Base-by-base conservation (phyloP, 305 asterid species). In the Striga hermonthica region DNA sequence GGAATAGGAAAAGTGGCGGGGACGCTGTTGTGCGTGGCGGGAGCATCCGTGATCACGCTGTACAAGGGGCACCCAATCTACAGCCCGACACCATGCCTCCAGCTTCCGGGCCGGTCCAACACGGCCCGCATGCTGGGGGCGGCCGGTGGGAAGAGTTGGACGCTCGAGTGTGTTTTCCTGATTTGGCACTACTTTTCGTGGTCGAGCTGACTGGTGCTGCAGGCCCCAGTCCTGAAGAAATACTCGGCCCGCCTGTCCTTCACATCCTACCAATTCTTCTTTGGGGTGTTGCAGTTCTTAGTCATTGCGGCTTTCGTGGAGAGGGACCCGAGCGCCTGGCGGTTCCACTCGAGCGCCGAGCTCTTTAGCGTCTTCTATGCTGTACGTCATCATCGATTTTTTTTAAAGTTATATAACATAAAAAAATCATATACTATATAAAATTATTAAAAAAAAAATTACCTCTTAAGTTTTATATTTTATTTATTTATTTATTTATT, bases 201-300 rank as follows among this genome's bases (percentile, higher is more conserved):
- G 96, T 81, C 96, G n/a, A n/a, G 82, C 0, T 93, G 99, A 97
- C 91, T 93, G 7, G 99, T 93, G 38, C 73, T 93, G 3, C 99
- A 90, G 67, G 86, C 94, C 9, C 99, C 99, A 13, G 74, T 90
- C 0, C 90, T 93, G 6, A 88, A 90, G 72, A 78, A 79, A 39
- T 93, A 90, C 64, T 96, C 99, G 39, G 99, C 99, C 31, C 78
- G 95, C 55, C 96, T 92, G 10, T 85, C 96, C 0, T 84, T 92
- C 71, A 89, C 98, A 0, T 89, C 97, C 3, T 89, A 84, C 75
- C 97, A 90, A 75, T 88, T 88, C 31, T 86, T 93, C 81, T 90
- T 93, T 36, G 99, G n/a, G n/a, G n/a, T n/a, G n/a, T n/a, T n/a
- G n/a, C n/a, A n/a, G n/a, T n/a, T n/a, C n/a, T n/a, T n/a, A n/a